These are phyloP conservation scores for Funneliformis geosporum DNA, from an alignment of 192 early-diverging fungal species.

Conservation along the genomic window DNA sequence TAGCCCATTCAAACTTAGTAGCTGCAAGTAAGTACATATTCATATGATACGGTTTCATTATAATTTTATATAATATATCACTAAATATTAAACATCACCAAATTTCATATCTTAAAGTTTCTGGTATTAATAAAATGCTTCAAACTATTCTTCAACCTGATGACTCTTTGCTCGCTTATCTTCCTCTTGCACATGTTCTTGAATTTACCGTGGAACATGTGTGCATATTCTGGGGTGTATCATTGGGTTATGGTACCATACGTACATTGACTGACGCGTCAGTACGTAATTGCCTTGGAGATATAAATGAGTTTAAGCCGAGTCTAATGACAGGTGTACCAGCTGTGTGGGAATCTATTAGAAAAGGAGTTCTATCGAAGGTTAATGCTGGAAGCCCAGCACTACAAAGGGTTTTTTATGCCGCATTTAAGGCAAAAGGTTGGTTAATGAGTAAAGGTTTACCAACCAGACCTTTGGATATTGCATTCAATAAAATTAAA, in stretches of 20 bases:
- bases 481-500: constrained; percentile 78
- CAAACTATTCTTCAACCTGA: constrained; percentile 48
- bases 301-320: constrained; percentile 72
- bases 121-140: constrained; percentile 57
- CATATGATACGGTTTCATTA: neutral
- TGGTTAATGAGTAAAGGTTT: constrained; percentile 62
- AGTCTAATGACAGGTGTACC: constrained; percentile 83
- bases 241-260: constrained; percentile 66
- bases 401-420: constrained; percentile 72
- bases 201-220: constrained; percentile 83
- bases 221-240: constrained; percentile 67
- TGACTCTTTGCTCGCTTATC: constrained; percentile 74
- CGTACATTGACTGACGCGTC: constrained; percentile 72
- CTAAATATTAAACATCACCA: no score
- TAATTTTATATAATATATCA: neutral
- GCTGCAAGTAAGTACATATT: constrained; percentile 61
- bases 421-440: constrained; percentile 74
- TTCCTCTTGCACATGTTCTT: constrained; percentile 89
- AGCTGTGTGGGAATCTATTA: constrained; percentile 85
- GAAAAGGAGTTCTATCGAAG: constrained; percentile 78
- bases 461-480: constrained; percentile 73
- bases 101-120: constrained; percentile 41
- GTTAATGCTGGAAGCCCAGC: constrained; percentile 52
- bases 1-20: constrained; percentile 82
- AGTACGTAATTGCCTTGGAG: constrained; percentile 67